Percentiles rank a stretch among this genome's conserved stretches.
These are phyloP conservation scores for Ustilago curta DNA, from an alignment of 1,284 basidiomycete species.

Conservation along the genomic window DNA sequence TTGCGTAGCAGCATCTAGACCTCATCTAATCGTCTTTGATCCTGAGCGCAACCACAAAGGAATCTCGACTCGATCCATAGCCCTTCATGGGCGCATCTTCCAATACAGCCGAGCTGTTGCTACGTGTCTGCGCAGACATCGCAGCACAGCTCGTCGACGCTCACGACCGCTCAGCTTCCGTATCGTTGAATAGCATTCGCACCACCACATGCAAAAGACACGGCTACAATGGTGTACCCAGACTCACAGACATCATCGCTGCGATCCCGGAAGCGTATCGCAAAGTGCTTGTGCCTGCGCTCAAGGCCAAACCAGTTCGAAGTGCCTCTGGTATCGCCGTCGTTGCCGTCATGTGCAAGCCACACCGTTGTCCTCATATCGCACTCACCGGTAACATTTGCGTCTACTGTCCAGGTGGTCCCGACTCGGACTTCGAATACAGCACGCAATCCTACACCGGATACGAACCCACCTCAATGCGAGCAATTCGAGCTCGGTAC, in stretches of 20 bases:
- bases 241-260: constrained; percentile 97
- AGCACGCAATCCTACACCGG: constrained; percentile 96
- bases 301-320: constrained; percentile 92
- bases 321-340: constrained; percentile 99
- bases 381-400: constrained; percentile 99
- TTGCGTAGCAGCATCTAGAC: not conserved
- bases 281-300: constrained; percentile 86
- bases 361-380: constrained; percentile 98
- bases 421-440: constrained; percentile 99
- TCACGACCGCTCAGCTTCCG: constrained; percentile 75
- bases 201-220: constrained; percentile 90
- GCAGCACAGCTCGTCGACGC: constrained; percentile 92
- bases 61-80: not conserved
- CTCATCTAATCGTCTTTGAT: not conserved
- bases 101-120: constrained; percentile 84
- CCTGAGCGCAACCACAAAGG: not conserved
- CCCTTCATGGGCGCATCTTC: constrained; percentile 50
- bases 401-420: constrained; percentile 99
- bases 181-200: constrained; percentile 89
- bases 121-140: constrained; percentile 93
- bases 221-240: constrained; percentile 84
- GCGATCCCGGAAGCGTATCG: constrained; percentile 98
- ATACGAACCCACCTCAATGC: constrained; percentile 98
- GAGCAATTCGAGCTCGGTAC: constrained; percentile 95
- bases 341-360: constrained; percentile 99